Conservation (phyloP, 2,329 filamentous ascomycete genomes). For the Pyricularia grisea region DNA sequence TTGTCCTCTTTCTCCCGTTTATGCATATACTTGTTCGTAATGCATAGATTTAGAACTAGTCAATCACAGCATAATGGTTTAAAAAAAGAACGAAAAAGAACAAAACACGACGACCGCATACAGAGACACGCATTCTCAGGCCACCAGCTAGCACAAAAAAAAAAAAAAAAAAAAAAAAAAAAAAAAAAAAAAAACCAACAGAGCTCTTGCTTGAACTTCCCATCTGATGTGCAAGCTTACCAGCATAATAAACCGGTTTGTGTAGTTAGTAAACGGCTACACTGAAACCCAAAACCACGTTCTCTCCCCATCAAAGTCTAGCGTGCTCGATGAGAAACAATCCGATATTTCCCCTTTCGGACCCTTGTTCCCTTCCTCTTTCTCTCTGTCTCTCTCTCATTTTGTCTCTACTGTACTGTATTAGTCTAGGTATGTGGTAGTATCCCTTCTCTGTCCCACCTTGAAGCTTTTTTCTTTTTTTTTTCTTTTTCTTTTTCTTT, state of each 20-base stretch:
- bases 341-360: background rate
- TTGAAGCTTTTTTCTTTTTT: background rate
- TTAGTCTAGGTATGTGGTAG: too few relatives aligned
- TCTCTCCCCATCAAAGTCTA: background rate
- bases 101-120: too few relatives aligned
- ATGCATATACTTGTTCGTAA: too few relatives aligned
- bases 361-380: background rate
- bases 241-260: background rate
- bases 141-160: too few relatives aligned
- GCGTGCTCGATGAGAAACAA: background rate
- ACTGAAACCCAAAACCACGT: background rate
- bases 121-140: background rate
- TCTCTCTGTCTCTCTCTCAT: background rate
- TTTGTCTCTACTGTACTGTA: background rate
- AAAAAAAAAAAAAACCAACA: too few relatives aligned
- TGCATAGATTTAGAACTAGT: background rate
- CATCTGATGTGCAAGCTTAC: background rate
- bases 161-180: too few relatives aligned
- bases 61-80: background rate
- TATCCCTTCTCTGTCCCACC: too few relatives aligned
- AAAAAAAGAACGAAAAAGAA: background rate
- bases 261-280: background rate
- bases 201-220: background rate
- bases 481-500: too few relatives aligned
- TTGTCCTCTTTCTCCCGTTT: too few relatives aligned